Percentiles rank a stretch among this genome's conserved stretches.
phyloP scores from a whole-genome alignment of 2,329 filamentous ascomycete species.

The Botrytis sinoallii region DNA sequence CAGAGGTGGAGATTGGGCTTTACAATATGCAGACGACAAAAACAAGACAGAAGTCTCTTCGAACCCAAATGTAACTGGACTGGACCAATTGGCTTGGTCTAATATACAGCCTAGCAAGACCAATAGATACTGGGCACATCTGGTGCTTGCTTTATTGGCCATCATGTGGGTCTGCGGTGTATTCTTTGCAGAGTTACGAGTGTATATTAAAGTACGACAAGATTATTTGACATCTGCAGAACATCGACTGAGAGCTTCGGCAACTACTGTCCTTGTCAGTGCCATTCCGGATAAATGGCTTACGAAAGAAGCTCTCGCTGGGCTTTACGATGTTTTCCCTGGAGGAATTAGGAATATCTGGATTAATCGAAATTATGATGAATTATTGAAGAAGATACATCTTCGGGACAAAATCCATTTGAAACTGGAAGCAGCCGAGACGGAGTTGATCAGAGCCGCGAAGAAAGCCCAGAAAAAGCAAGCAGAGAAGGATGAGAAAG shows the following conservation, averaged over 20 bases:
- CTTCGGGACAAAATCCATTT: constrained; percentile 68
- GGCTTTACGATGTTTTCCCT: constrained; percentile 92
- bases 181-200: constrained; percentile 79
- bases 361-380: constrained; percentile 87
- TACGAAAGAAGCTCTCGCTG: constrained; percentile 73
- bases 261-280: constrained; percentile 90
- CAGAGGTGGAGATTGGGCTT: constrained; percentile 47
- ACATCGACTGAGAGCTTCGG: constrained; percentile 87
- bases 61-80: constrained; percentile 45
- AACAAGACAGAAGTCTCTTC: constrained; percentile 25
- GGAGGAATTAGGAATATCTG: constrained; percentile 94
- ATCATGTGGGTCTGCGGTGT: constrained; percentile 83
- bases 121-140: constrained; percentile 73
- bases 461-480: constrained; percentile 77
- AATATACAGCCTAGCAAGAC: constrained; percentile 19
- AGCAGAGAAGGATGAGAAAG: constrained; percentile 39
- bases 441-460: constrained; percentile 74
- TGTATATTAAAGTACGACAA: constrained; percentile 90
- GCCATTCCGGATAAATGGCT: constrained; percentile 91
- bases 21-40: constrained; percentile 36
- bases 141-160: constrained; percentile 73
- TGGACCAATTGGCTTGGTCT: constrained; percentile 78
- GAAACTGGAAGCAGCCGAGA: constrained; percentile 77
- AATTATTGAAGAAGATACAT: constrained; percentile 79
- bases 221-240: constrained; percentile 93